Evolutionary conservation across 495 filamentous ascomycete species (phyloP).

Genomic region (Penicillium goetzii): DNA sequence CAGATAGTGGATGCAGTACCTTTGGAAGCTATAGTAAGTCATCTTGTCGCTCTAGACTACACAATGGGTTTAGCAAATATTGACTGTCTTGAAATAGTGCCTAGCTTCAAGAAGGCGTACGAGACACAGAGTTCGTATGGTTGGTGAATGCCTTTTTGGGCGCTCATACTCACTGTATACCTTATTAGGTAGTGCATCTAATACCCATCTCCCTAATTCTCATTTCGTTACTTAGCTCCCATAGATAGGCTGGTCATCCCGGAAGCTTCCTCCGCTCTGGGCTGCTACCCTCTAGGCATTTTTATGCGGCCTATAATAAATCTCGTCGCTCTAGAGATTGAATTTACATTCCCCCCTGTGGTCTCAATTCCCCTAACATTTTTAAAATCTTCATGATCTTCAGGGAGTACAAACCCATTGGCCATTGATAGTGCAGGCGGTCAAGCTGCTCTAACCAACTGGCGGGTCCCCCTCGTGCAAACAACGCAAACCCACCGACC

Average conservation of each 20-base stretch:
- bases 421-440: background rate
- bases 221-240: background rate
- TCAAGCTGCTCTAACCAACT: slow-evolving; percentile 16
- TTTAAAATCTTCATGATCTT: background rate
- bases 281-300: background rate
- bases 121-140: slow-evolving; percentile 8
- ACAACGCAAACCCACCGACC: slow-evolving; percentile 49
- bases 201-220: background rate
- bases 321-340: background rate
- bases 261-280: background rate
- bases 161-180: background rate
- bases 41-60: background rate
- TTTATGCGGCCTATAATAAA: background rate
- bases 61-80: background rate
- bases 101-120: slow-evolving; percentile 38
- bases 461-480: slow-evolving; percentile 47
- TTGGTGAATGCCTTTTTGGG: background rate
- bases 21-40: slow-evolving; percentile 38
- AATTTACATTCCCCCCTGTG: background rate
- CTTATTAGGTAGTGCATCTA: background rate
- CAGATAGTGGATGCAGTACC: slow-evolving; percentile 40
- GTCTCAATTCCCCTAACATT: background rate
- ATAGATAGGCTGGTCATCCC: background rate
- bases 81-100: slow-evolving; percentile 32
- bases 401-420: background rate